Evolutionary conservation across 257 asterid genomes (phyloP), one percentile per base, ranked within the genome.

Genomic region (Nyctanthes arbortristis): DNA sequence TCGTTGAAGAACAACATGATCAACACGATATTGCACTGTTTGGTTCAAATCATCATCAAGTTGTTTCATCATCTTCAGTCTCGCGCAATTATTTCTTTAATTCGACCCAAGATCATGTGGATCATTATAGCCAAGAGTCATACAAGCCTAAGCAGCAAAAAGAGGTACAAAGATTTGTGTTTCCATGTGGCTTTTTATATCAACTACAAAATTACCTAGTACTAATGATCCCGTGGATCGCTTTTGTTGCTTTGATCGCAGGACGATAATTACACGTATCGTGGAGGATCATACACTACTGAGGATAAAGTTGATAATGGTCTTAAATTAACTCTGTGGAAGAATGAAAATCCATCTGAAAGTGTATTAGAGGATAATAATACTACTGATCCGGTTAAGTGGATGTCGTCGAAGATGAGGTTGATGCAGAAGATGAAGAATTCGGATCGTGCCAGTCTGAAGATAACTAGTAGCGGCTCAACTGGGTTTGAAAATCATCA

Each of bases 361-460:
- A 30, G 45, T 34, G 45, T 29, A 3, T 29, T 22, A 37, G 18
- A 36, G 31, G 59, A 57, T 14, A 52, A 10, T 52, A 37, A 7
- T 22, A 22, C 0, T 30, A 63, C n/a, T n/a, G n/a, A 24, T 69
- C 70, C 73, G 1, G 67, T 63, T 7, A 87, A 86, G 77, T 86
- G 87, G 90, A 75, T 87, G 87, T 80, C 95, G 54, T 81, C 95
- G 14, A 84, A 91, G 89, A 85, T 82, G 94, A 84, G 86, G 69
- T 32, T 84, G 84, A 81, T 80, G 91, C 80, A 81, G 31, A 92
- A 92, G 77, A 73, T 71, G 81, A 81, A 72, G 78, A 73, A 20
- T 35, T 52, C 69, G 55, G 66, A 73, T 31, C 72, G 68, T 12
- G 63, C 14, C 0, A 28, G 57, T 61, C 25, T 27, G 7, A 61